Base-by-base conservation (phyloP, 345 rosid genomes). In the Gossypium herbaceum region DNA sequence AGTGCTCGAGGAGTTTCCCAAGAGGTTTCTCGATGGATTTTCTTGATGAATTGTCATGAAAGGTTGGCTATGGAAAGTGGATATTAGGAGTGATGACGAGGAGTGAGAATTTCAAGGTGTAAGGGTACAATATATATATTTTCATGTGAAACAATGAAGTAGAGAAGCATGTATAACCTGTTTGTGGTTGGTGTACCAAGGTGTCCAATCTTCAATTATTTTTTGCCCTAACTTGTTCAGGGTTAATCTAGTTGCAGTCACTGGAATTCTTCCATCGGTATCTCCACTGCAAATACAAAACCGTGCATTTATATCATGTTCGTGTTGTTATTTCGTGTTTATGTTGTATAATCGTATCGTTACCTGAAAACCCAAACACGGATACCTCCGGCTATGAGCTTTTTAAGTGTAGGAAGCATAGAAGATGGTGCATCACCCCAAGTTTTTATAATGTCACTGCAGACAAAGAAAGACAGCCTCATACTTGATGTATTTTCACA, bases 211-310 rank as follows among this genome's bases (percentile, higher is more conserved):
- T 77, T 89, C 71, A 17, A 79, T 68, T 2, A 80, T 85, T 54
- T 82, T 83, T 6, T 91, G 79, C 20, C 94, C 94, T 43, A 91
- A 93, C 80, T 93, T 93, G 63, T 77, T 85, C 79, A 93, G 68
- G 2, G 92, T 73, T 71, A 81, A 87, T 78, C 98, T 84, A 0
- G 97, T 93, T 54, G 92, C 67, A 0, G 94, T 89, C 50, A 93
- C 93, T 0, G 93, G 98, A 62, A 93, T 84, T 81, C 98, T 88
- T 39, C 98, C 98, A 20, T 93, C 98, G 3, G 93, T 91, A 67
- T 93, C 98, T 71, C 98, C 98, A 68, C 98, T 92, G 83, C 63
- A 43, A 64, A 17, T 5, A 8, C 10, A 15, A 24, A 59, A 24
- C 12, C 9, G 10, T 20, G 15, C 4, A 24, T 59, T 59, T 16